Base-by-base conservation (phyloP, 2,329 filamentous ascomycete genomes). In the Coniochaeta sp. region DNA sequence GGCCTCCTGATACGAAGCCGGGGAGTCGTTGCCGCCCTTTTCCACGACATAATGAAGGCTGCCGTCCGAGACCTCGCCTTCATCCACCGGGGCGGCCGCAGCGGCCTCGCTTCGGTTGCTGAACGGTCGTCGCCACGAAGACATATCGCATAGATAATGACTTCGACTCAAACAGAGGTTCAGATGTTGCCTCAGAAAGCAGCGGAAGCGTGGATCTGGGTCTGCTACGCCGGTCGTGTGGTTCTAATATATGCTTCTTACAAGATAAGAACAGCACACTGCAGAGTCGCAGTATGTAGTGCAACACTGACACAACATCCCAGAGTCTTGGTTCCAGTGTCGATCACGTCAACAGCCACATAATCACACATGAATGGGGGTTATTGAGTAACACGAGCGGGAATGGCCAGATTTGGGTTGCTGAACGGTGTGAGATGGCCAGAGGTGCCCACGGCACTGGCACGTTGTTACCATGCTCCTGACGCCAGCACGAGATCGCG, bases 1-100 rank as follows among this genome's bases (percentile, higher is more conserved):
- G 2, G 81, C 83, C 65, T 87, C 84, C 63, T 87, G 84, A 65
- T 83, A 84, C 2, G 79, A 76, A 2, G 75, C 69, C 55, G 72
- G 68, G 6, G 77, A 74, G 42, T 76, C 76, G 66, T 85, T 85
- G 26, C 67, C 64, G 50, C 64, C 66, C 54, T 64, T 65, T 55
- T 63, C 66, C 28, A 63, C 57, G 16, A 64, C 65, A 57, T 65
- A 66, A 32, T 65, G 57, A 19, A 67, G 64, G 55, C 62, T 66
- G 32, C 66, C 65, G 36, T 66, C 65, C 26, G 62, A 62, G 17
- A 67, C 59, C 52, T 65, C 64, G 50, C 30, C 59, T 24, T 58
- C 40, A n/a, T 40, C 40, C 22, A 44, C 36, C 50, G 28, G 22
- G 4, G 22, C 19, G 24, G 32, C 22, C 44, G 30, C 32, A 3